Conservation (phyloP, 2,329 filamentous ascomycete species). For the Incumbomyces lentus region DNA sequence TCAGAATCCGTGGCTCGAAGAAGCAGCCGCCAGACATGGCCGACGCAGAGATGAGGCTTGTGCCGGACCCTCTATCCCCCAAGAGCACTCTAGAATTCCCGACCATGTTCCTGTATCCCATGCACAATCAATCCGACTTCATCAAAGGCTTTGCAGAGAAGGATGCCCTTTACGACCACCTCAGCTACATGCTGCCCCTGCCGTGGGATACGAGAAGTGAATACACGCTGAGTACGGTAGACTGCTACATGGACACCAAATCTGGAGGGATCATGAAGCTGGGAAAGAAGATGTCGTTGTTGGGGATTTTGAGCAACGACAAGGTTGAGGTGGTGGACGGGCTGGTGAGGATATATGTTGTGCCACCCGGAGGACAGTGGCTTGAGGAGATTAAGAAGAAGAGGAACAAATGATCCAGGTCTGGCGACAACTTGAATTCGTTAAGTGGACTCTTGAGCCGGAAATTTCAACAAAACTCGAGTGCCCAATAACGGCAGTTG, state of each 20-base stretch:
- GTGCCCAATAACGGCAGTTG: no score
- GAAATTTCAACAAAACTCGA: no score
- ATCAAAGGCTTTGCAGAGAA: constrained; percentile 77
- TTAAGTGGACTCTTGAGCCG: no score
- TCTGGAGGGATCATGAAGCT: constrained; percentile 76
- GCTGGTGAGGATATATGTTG: constrained; percentile 68
- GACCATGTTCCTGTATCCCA: constrained; percentile 73
- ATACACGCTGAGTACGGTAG: constrained; percentile 58
- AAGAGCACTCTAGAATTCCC: constrained; percentile 65
- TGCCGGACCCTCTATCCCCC: constrained; percentile 62
- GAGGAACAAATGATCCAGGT: constrained; percentile 30
- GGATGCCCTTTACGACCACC: constrained; percentile 63
- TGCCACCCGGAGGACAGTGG: constrained; percentile 73
- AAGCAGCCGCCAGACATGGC: constrained; percentile 71
- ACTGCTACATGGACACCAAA: constrained; percentile 81
- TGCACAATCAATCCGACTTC: constrained; percentile 74
- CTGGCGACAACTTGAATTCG: no score
- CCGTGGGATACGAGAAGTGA: constrained; percentile 68
- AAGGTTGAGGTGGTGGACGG: constrained; percentile 83
- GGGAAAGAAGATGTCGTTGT: constrained; percentile 69
- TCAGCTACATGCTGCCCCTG: constrained; percentile 74
- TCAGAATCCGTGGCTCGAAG: constrained; percentile 55
- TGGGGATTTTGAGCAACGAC: constrained; percentile 63
- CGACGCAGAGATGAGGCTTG: constrained; percentile 62
- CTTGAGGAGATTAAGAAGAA: constrained; percentile 74